Evolutionary conservation across 2,329 filamentous ascomycete genomes (phyloP), one percentile per base, ranked within the genome.

Genomic region (Hortaea werneckii): DNA sequence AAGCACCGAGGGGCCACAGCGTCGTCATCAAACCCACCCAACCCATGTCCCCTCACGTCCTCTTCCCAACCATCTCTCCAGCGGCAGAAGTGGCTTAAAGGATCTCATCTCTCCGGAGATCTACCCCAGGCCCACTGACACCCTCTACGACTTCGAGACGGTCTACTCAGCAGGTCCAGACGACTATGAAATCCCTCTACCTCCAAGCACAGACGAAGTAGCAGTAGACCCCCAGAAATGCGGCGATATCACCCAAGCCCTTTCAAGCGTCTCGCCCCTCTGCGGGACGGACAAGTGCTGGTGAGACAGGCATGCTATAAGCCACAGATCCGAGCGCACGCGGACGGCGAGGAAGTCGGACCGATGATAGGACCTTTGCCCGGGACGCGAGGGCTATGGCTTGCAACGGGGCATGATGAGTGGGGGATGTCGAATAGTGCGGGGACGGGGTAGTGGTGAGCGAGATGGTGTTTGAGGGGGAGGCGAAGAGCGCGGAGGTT

Each of bases 341-440:
- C 58, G 9, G 65, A 64, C 43, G 78, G 81, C n/a, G 20, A 20
- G 20, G 20, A 20, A 20, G 20, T 20, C 20, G 80, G 79, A 0
- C 90, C 92, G 5, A 65, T 96, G 42, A 76, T 96, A 26, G 92
- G 92, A 0, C 4, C 20, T 20, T 70, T 75, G 44, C 89, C 88
- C 6, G 76, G 77, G 2, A 78, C 83, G 0, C 77, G 79, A 5
- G 88, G 89, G 0, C 59, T 96, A 38, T 82, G 84, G 64, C 72
- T 96, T 48, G 92, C 92, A 0, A 77, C 87, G 0, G 92, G 92
- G 0, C 92, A 98, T 70, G 95, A 88, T 1, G 96, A 90, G 68
- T 98, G 92, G 92, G 92, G 92, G 0, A 95, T 98, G 20, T 90
- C 96, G 69, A 96, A 98, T 68, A 87, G 82, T 0, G 89, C 90